Percentiles rank a stretch among this genome's conserved stretches.
These are phyloP conservation scores for Diddensiella caesifluorescens DNA, from an alignment of 805 yeast genomes.

Conservation along the genomic window DNA sequence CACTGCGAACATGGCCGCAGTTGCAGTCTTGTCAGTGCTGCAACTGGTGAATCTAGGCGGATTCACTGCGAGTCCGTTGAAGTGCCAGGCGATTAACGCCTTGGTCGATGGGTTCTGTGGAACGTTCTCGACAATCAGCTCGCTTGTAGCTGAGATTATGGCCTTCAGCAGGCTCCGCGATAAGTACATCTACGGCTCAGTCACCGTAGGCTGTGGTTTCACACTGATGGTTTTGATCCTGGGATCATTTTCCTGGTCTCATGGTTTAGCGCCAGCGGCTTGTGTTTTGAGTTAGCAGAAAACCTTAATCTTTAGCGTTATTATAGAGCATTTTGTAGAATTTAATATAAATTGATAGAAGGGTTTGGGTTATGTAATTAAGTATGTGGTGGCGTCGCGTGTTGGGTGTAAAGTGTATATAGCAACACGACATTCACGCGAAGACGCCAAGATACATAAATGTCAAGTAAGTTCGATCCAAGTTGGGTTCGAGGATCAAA, in stretches of 20 bases:
- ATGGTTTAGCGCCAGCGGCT: too few relatives aligned
- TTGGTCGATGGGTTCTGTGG: slow-evolving; percentile 67
- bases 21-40: slow-evolving; percentile 41
- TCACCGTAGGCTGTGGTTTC: slow-evolving; percentile 46
- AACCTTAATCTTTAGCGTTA: too few relatives aligned
- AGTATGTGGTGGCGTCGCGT: too few relatives aligned
- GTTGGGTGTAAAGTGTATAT: too few relatives aligned
- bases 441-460: neutral
- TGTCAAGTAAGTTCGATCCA: slow-evolving; percentile 1
- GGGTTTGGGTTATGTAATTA: too few relatives aligned
- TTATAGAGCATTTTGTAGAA: too few relatives aligned
- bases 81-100: slow-evolving; percentile 51
- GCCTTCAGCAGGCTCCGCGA: slow-evolving; percentile 30
- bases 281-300: too few relatives aligned
- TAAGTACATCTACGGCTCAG: slow-evolving; percentile 47
- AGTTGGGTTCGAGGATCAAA: neutral
- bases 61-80: slow-evolving; percentile 24
- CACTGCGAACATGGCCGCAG: slow-evolving; percentile 44
- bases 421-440: slow-evolving; percentile 2
- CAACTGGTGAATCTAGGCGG: slow-evolving; percentile 44
- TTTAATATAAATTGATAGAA: too few relatives aligned
- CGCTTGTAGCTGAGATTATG: slow-evolving; percentile 65
- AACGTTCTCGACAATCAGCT: slow-evolving; percentile 65
- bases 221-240: slow-evolving; percentile 48
- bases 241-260: slow-evolving; percentile 71